Conservation (phyloP, 257 asterid genomes). For the Scutellaria minor region DNA sequence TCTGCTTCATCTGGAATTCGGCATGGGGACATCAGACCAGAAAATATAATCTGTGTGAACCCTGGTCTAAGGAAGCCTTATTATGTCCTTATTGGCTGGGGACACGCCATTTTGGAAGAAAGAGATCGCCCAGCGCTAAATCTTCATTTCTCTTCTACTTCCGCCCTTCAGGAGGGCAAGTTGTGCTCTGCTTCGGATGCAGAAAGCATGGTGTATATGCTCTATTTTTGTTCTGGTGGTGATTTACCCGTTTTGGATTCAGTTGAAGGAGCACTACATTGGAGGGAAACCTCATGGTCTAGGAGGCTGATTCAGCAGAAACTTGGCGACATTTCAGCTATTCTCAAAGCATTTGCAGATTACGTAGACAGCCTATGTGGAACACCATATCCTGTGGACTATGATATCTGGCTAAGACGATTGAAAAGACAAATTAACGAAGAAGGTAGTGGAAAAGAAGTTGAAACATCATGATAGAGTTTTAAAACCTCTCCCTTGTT, state of each 20-base stretch:
- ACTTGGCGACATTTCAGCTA: conserved; percentile 93
- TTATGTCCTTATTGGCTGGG: conserved; percentile 89
- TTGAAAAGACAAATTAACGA: conserved; percentile 54
- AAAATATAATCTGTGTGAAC: conserved; percentile 67
- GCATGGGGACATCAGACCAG: conserved; percentile 95
- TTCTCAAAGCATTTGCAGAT: conserved; percentile 96
- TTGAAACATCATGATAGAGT: conserved; percentile 47
- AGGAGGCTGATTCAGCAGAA: conserved; percentile 93
- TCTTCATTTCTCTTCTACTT: conserved; percentile 93
- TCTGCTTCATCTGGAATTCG: conserved; percentile 79
- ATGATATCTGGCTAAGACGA: conserved; percentile 88
- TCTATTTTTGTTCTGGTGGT: conserved; percentile 74
- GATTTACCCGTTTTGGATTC: conserved; percentile 88
- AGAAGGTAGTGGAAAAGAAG: conserved; percentile 70
- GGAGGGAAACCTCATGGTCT: conserved; percentile 99
- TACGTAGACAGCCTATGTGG: conserved; percentile 98
- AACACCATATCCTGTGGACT: conserved; percentile 91
- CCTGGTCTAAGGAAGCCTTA: conserved; percentile 59
- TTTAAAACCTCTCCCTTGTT: neutral
- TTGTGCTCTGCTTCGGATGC: conserved; percentile 97
- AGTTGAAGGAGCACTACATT: conserved; percentile 90
- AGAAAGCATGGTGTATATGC: conserved; percentile 89
- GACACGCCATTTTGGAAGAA: conserved; percentile 94
- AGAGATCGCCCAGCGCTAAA: conserved; percentile 90
- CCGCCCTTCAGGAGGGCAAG: conserved; percentile 95